phyloP scores from a whole-genome alignment of 169 alveolate species.

The Eimeria acervulina region DNA sequence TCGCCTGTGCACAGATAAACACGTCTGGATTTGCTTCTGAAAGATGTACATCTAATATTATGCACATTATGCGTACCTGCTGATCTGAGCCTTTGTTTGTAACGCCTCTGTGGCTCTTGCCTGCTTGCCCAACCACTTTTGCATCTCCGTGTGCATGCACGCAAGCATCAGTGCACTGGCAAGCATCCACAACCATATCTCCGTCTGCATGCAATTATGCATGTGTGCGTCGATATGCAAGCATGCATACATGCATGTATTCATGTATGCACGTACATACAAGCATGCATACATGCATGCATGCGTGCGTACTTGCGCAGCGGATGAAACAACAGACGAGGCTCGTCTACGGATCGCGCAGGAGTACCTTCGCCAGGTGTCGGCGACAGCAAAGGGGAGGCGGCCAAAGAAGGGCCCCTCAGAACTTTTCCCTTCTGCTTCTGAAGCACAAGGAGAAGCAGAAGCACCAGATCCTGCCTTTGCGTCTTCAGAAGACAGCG shows the following conservation, averaged over 20 bases:
- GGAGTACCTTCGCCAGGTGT: conserved; percentile 20
- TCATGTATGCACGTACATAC: background rate
- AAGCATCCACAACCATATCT: no score
- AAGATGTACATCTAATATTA: no score
- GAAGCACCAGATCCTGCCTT: conserved; percentile 50
- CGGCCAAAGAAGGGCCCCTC: background rate
- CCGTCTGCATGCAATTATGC: background rate
- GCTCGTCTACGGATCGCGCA: conserved; percentile 72
- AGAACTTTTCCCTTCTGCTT: background rate
- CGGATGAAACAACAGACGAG: conserved; percentile 65
- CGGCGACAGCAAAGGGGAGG: conserved; percentile 43
- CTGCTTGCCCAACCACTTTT: no score
- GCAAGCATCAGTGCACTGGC: no score
- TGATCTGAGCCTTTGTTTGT: no score
- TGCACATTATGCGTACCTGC: no score
- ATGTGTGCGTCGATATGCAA: background rate
- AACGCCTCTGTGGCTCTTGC: no score
- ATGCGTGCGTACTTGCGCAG: background rate
- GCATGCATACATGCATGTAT: background rate
- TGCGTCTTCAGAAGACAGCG: conserved; percentile 21
- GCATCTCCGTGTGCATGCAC: no score
- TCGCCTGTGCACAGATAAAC: no score
- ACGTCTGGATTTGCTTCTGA: no score
- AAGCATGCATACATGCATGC: background rate
- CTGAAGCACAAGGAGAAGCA: conserved; percentile 2